A percentile compares a stretch with the other conserved stretches of the same genome.
phyloP scores from a whole-genome alignment of 768 basidiomycete species.

The Harrya chromipes region DNA sequence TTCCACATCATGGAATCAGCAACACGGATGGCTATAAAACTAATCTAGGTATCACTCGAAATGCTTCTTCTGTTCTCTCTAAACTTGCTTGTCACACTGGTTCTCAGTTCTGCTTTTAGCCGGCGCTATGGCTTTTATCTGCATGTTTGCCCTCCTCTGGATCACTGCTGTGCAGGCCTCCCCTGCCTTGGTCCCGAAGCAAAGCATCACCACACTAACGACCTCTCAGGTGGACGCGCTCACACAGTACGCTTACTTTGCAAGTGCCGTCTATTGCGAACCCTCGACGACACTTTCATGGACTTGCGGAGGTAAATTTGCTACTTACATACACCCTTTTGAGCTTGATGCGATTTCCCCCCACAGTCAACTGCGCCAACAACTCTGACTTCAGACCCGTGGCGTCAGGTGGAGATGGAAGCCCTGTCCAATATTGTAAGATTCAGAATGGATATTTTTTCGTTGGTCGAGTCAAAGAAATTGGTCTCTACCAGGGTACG shows the following conservation, averaged over 20 bases:
- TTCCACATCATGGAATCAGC: too few species aligned
- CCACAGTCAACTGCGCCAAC: constrained; percentile 39
- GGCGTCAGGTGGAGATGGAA: constrained; percentile 45
- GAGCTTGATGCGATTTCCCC: not conserved
- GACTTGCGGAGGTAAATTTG: too few species aligned
- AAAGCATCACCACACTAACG: constrained; percentile 37
- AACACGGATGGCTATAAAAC: too few species aligned
- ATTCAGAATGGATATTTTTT: not conserved
- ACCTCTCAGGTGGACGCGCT: constrained; percentile 39
- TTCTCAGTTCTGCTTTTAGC: not conserved
- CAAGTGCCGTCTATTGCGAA: constrained; percentile 47
- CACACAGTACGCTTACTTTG: constrained; percentile 47
- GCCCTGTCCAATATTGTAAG: constrained; percentile 40
- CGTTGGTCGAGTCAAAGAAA: too few species aligned
- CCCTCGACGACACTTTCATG: constrained; percentile 40
- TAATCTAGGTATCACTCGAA: too few species aligned
- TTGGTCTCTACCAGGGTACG: constrained; percentile 34
- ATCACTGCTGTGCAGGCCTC: constrained; percentile 3
- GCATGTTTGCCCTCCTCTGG: constrained; percentile 5
- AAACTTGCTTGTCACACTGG: not conserved
- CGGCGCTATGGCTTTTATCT: constrained; percentile 25
- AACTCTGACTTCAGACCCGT: constrained; percentile 42
- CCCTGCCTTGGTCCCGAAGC: constrained; percentile 28
- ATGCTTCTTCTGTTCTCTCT: too few species aligned
- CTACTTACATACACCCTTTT: too few species aligned